Evolutionary conservation across 2,329 filamentous ascomycete genomes (phyloP), one percentile per base, ranked within the genome.

Genomic region (Teratosphaeria epicoccoides): DNA sequence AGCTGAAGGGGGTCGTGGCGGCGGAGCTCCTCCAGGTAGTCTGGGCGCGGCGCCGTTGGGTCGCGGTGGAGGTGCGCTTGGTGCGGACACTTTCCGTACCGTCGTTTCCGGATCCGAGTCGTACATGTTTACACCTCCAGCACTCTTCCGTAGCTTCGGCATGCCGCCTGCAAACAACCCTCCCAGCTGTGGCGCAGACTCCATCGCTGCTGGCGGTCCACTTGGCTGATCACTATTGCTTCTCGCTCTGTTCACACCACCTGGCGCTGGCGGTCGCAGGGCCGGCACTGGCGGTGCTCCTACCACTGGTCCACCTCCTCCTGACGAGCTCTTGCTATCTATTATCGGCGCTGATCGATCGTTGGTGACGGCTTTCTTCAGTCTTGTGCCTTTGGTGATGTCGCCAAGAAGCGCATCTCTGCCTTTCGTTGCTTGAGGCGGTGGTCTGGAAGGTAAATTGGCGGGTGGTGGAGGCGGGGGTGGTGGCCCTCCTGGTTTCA

Each of bases 111-210:
- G 81, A 65, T 95, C 90, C 53, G 88, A 90, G 49, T 75, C 76
- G 59, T 78, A 82, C 43, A 74, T 75, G 49, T 74, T 72, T 26
- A 76, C 68, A 46, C 87, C 90, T 51, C 88, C 86, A 2, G 84
- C 79, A 9, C 55, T 61, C 73, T 94, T 96, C 68, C 87, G 87
- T 63, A 98, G 68, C 72, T 96, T 97, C 2, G 93, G 93, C 81
- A 97, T 97, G 33, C 91, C 46, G 29, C 88, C 90, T 1, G 87
- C 88, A 65, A 98, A 95, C 24, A 98, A 70, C 1, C 93, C 93
- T 25, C 76, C 91, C 10, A 97, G 70, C 66, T 96, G 91, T 10
- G 89, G 88, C 46, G 87, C 81, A 20, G 81, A 70, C 22, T 84
- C 79, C 59, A 77, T 70, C 1, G 70, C 71, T 56, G 72, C 75